Base-by-base conservation (phyloP, 306 rosid genomes). In the Sophora flavescens region DNA sequence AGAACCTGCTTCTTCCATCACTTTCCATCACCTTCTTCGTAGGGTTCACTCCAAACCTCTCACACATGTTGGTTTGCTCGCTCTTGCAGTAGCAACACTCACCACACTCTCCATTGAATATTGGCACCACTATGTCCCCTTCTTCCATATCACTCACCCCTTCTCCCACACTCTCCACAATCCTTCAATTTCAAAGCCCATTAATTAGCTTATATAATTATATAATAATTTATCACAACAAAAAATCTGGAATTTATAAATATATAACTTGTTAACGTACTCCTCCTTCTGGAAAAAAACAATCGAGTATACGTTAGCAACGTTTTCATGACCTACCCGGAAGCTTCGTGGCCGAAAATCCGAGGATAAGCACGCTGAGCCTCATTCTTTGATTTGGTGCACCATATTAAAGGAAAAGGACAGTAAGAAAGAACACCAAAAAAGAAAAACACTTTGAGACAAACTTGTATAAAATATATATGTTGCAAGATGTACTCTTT, bases 81-180 rank as follows among this genome's bases (percentile, higher is more conserved):
- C 77, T 63, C 75, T 47, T 87, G 88, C 98, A 93, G 22, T 61
- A 70, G 0, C 0, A 8, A 66, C 98, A 93, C 5, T 80, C 78
- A 0, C 97, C 97, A 28, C 98, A 91, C 75, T 93, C 97, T 0
- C 97, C 98, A 33, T 91, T 85, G 83, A 91, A 93, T 1, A 93
- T 81, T 5, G 92, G 86, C 16, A 93, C 80, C 56, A 93, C 97
- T 0, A 53, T 44, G 62, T 91, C 98, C 10, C 92, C 97, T 76
- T 82, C 87, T 50, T 66, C 53, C 69, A 93, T 26, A 15, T 93
- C 96, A 35, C 3, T 63, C 39, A 93, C 97, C 0, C 93, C 96
- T 60, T 91, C 91, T 0, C 98, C 98, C 5, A 91, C 90, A 68
- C 97, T 93, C 75, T 93, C 98, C n/a, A 91, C 93, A 8, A 91